Evolutionary conservation across 2,329 filamentous ascomycete genomes (phyloP).

Genomic region (Ilyonectria destructans): DNA sequence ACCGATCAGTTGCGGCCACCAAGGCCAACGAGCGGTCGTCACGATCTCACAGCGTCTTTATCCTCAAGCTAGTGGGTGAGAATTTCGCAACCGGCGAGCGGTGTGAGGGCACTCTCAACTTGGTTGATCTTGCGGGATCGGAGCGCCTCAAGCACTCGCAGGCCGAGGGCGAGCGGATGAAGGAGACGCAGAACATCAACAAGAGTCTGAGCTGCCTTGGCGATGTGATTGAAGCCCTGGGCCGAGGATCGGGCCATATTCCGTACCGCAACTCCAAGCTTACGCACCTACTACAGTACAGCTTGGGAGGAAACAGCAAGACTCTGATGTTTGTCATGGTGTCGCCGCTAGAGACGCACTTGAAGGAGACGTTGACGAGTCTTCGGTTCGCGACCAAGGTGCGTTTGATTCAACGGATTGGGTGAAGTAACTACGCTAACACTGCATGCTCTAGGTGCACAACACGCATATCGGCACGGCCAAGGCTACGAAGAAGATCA

Average conservation of each 20-base stretch:
- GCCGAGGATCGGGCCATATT: conserved; percentile 85
- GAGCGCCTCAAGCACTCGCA: conserved; percentile 91
- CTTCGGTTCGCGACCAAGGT: conserved; percentile 97
- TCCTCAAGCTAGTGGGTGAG: conserved; percentile 82
- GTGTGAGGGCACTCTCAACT: conserved; percentile 93
- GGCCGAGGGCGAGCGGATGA: conserved; percentile 88
- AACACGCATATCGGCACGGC: conserved; percentile 95
- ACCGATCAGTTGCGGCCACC: conserved; percentile 95
- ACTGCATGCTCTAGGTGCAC: conserved; percentile 71
- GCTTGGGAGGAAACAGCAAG: conserved; percentile 94
- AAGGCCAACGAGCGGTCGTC: conserved; percentile 97
- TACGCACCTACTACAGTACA: conserved; percentile 95
- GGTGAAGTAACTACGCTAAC: conserved; percentile 23
- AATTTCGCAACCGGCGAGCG: conserved; percentile 86
- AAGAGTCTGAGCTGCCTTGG: conserved; percentile 92
- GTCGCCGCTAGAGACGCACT: conserved; percentile 89
- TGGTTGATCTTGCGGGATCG: conserved; percentile 95
- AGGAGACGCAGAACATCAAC: conserved; percentile 98
- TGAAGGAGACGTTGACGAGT: conserved; percentile 94
- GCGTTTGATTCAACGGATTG: conserved; percentile 44
- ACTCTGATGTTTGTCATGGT: conserved; percentile 99
- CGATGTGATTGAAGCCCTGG: conserved; percentile 95
- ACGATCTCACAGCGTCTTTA: conserved; percentile 96
- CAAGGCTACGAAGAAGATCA: conserved; percentile 79
- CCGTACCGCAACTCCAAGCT: conserved; percentile 98